Evolutionary conservation across 352 stramenopile species (phyloP).

Genomic region (Phytopythium litorale): DNA sequence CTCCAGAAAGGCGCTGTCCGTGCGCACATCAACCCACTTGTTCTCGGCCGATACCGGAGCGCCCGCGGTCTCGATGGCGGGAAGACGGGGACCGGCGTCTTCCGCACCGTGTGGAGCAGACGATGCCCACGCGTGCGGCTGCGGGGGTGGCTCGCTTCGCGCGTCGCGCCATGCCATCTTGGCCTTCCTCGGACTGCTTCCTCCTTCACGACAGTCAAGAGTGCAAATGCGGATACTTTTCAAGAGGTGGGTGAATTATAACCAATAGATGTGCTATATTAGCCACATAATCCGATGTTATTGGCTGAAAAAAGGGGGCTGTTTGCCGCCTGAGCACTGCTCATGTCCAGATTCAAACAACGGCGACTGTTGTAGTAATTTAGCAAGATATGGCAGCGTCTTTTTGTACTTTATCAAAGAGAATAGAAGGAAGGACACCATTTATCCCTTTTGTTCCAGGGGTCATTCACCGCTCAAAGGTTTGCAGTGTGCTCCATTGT

Average conservation of each 20-base stretch:
- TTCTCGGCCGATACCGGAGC: conserved; percentile 1
- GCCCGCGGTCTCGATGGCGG: not conserved
- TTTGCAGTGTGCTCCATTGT: not conserved
- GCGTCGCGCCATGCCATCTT: not conserved
- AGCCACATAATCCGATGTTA: not conserved
- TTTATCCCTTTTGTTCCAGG: no score
- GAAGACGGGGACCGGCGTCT: not conserved
- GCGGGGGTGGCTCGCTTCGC: not conserved
- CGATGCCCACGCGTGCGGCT: not conserved
- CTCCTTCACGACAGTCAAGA: no score
- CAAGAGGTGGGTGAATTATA: not conserved
- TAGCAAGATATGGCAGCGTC: no score
- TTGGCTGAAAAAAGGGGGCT: conserved; percentile 1
- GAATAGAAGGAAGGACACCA: not conserved
- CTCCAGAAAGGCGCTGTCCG: conserved; percentile 66
- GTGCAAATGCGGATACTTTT: not conserved
- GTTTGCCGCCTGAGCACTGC: no score
- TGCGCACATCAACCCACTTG: conserved; percentile 51
- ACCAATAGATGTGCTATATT: not conserved
- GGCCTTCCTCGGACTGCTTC: not conserved
- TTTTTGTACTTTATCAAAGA: not conserved
- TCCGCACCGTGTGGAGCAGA: not conserved
- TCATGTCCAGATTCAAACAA: conserved; percentile 9
- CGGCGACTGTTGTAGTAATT: not conserved
- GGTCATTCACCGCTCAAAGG: not conserved